Base-by-base conservation (phyloP, 176 grass and related monocot species). In the Eragrostis curvula region DNA sequence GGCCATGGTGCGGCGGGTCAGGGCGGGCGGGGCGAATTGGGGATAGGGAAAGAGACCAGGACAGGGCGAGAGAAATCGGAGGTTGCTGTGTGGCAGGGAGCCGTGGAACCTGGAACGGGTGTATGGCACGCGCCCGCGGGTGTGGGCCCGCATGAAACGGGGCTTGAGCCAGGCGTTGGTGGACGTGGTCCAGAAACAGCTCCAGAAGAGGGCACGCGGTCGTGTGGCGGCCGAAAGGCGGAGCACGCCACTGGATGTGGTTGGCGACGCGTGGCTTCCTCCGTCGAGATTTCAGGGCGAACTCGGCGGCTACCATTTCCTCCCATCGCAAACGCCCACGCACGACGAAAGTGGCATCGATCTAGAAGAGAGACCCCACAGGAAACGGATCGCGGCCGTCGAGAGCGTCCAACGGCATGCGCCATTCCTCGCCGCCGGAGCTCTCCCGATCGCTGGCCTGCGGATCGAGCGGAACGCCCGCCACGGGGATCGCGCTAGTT, bases 221-320 rank as follows among this genome's bases (percentile, higher is more conserved):
- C 83, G 83, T 86, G 78, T 78, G 83, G 88, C 73, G 88, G 66
- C 83, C 83, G 83, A 86, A 59, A 17, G 88, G 48, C 47, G 73
- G 57, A 52, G 57, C 64, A 76, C 78, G 78, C 56, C 82, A 81
- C 46, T 75, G 82, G 82, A 81, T 72, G 52, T 27, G 78, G 73
- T 71, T 85, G 48, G 77, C 59, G 12, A 18, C 83, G 49, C 72
- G 78, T 78, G 67, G 83, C 49, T 1, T 45, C 0, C n/a, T 2
- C 6, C 41, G 17, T 14, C 14, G 28, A 63, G 80, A 56, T 82
- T 41, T 50, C 42, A 13, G 64, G n/a, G 41, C 43, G 17, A 51
- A 4, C 11, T 79, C 59, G 24, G 13, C n/a, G n/a, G n/a, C n/a
- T n/a, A n/a, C 51, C 14, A 27, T 18, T 76, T 65, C 43, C 16